Conservation (phyloP, 2,329 filamentous ascomycete genomes). For the Microsporum audouinii region DNA sequence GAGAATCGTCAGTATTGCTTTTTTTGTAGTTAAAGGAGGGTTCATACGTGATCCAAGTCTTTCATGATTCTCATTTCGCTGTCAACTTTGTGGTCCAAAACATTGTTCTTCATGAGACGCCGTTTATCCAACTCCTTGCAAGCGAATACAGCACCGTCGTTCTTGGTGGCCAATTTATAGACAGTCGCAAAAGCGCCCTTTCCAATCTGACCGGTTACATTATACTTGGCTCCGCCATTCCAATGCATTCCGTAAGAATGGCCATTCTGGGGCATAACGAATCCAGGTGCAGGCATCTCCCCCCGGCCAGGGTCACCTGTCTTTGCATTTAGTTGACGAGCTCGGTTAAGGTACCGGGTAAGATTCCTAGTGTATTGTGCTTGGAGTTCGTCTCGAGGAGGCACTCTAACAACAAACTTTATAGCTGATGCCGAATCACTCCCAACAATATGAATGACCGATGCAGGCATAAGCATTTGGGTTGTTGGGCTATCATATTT, state of each 20-base stretch:
- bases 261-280: constrained; percentile 16
- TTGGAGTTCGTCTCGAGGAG: constrained; percentile 58
- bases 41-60: constrained; percentile 63
- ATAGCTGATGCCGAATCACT: constrained; percentile 48
- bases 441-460: constrained; percentile 57
- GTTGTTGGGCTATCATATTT: constrained; percentile 33
- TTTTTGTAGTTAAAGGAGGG: neutral
- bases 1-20: constrained; percentile 1
- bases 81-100: constrained; percentile 81
- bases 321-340: constrained; percentile 16
- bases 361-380: constrained; percentile 59
- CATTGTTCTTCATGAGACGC: constrained; percentile 82
- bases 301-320: constrained; percentile 6
- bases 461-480: constrained; percentile 60
- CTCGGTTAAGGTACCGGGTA: constrained; percentile 48
- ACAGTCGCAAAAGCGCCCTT: constrained; percentile 93
- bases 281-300: constrained; percentile 1
- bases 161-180: constrained; percentile 77
- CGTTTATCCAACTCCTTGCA: constrained; percentile 93
- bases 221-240: constrained; percentile 76
- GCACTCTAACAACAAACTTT: constrained; percentile 76
- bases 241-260: constrained; percentile 56
- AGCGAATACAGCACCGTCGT: constrained; percentile 70
- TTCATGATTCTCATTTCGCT: constrained; percentile 98
- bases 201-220: constrained; percentile 68